These are phyloP conservation scores for Boletus sp. DNA, from an alignment of 1,284 basidiomycete species.

Conservation along the genomic window DNA sequence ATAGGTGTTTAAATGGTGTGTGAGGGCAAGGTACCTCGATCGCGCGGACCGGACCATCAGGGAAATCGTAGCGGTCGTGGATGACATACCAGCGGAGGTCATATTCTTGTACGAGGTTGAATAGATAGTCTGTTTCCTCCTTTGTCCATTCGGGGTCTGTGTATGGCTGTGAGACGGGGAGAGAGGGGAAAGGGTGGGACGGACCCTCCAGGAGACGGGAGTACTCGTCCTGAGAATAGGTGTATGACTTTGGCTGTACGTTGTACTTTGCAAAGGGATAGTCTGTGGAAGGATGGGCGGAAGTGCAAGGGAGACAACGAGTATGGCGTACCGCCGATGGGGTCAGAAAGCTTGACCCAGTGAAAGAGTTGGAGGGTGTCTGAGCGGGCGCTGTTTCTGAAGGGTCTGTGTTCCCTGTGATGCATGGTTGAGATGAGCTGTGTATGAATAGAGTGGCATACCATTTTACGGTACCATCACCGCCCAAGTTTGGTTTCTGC, in stretches of 20 bases:
- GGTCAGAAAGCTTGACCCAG: conserved; percentile 65
- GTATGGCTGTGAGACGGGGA: conserved; percentile 2
- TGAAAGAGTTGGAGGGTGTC: conserved; percentile 62
- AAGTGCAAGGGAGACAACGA: background rate
- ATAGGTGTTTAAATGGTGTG: background rate
- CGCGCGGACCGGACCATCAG: conserved; percentile 48
- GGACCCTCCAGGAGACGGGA: conserved; percentile 71
- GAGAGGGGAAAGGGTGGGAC: conserved; percentile 10
- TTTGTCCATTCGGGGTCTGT: conserved; percentile 85
- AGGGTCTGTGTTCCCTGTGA: conserved; percentile 69
- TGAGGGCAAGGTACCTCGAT: conserved; percentile 56
- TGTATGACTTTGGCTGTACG: conserved; percentile 63
- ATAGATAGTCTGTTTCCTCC: conserved; percentile 94
- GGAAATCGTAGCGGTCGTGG: conserved; percentile 84
- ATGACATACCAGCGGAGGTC: conserved; percentile 91
- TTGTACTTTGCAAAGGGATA: conserved; percentile 83
- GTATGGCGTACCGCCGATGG: conserved; percentile 46
- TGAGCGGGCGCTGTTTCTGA: conserved; percentile 61
- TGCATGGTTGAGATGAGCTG: background rate
- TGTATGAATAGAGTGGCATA: conserved; percentile 22
- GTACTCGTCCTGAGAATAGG: conserved; percentile 93
- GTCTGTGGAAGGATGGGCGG: conserved; percentile 37
- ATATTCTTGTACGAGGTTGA: conserved; percentile 76
- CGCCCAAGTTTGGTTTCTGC: conserved; percentile 72
- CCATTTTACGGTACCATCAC: conserved; percentile 65